phyloP scores from a whole-genome alignment of 129 eudicot genomes.

The Erigeron canadensis region DNA sequence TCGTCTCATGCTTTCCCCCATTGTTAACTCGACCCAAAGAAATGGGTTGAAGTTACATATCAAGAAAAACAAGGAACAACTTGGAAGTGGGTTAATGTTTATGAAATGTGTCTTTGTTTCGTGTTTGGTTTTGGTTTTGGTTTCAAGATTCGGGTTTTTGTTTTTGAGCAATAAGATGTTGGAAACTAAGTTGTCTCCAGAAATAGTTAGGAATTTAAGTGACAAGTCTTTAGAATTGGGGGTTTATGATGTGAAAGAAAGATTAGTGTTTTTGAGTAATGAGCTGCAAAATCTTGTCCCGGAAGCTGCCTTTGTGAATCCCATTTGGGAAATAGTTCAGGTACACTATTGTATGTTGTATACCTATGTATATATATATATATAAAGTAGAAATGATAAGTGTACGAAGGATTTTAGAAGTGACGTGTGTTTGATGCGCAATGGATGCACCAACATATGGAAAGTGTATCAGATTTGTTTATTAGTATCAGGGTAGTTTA shows the following conservation, averaged over 20 bases:
- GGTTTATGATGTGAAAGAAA: conserved; percentile 40
- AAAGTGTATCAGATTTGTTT: too few relatives aligned
- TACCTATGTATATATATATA: not conserved
- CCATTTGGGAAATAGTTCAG: conserved; percentile 63
- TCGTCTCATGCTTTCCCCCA: conserved; percentile 25
- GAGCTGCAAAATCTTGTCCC: conserved; percentile 38
- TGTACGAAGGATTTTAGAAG: too few relatives aligned
- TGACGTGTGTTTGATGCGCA: too few relatives aligned
- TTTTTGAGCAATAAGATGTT: conserved; percentile 34
- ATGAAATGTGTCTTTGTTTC: conserved; percentile 40
- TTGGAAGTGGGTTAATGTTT: conserved; percentile 21
- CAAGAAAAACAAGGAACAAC: conserved; percentile 34
- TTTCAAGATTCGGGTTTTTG: conserved; percentile 43
- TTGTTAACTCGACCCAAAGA: conserved; percentile 24
- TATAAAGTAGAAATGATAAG: too few relatives aligned
- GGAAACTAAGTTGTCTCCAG: conserved; percentile 40
- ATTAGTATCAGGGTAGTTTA: too few relatives aligned
- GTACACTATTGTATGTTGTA: conserved; percentile 28
- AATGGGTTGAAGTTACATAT: conserved; percentile 16
- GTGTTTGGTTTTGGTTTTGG: conserved; percentile 39
- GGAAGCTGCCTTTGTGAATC: conserved; percentile 40
- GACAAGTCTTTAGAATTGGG: conserved; percentile 38
- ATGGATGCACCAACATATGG: too few relatives aligned
- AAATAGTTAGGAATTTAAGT: conserved; percentile 45
- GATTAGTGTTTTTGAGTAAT: conserved; percentile 41